Base-by-base conservation (phyloP, 352 stramenopile genomes). In the Phytophthora cactorum region DNA sequence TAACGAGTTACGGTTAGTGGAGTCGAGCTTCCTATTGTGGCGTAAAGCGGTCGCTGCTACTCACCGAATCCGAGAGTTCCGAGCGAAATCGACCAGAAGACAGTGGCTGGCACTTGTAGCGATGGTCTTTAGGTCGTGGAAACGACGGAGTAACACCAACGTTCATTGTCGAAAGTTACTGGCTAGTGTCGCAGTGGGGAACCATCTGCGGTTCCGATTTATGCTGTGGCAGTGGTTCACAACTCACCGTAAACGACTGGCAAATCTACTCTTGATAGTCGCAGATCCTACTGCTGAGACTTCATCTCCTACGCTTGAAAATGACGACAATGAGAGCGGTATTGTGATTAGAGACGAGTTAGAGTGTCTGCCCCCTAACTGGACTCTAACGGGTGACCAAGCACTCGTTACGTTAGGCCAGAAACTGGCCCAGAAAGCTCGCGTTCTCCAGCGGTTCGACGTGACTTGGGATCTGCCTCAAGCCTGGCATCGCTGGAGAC, bases 401-500 rank as follows among this genome's bases (percentile, higher is more conserved):
- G 31, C 69, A 46, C 9, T 72, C 6, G 47, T 72, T 27, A 38
- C 50, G 45, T 8, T 81, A 14, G 73, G 70, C 2, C 52, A 59
- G 8, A 52, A 51, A 7, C 58, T 86, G 5, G 67, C 73, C 0
- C 58, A 65, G 14, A 88, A 84, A 63, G 73, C 81, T 27, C 79
- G 79, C 0, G 45, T 72, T 17, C 64, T 92, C n/a, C 81, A 92
- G 59, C 80, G 68, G 15, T 81, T 83, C 6, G 55, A 78, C 8
- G 36, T 86, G 44, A 62, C 64, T 6, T 92, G 80, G 78, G 65
- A 86, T 12, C 31, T 75, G 12, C 52, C 55, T 7, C 59, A 62
- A 32, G 63, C 75, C 8, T 92, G 84, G 84, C 74, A 78, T 49
- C 74, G 75, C 1, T 92, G 84, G 82, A 72, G 84, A 4, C 77